These are phyloP conservation scores for Pleurotus ostreatus DNA, from an alignment of 768 basidiomycete species.

Conservation along the genomic window DNA sequence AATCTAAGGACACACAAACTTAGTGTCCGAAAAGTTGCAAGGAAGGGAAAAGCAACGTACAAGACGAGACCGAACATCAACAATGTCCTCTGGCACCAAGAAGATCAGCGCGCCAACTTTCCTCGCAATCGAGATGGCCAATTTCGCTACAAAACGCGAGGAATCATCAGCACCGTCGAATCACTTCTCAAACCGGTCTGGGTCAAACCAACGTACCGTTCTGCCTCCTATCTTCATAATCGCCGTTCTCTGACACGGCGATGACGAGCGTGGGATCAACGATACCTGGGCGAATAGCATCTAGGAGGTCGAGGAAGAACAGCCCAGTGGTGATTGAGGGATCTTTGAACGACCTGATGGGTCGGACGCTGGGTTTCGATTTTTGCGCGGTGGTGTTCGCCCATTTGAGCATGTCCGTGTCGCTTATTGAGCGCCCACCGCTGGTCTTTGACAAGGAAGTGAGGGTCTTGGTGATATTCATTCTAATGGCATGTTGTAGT, in stretches of 20 bases:
- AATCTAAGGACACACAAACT: conserved; percentile 49
- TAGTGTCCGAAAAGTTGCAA: background rate
- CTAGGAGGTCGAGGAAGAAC: conserved; percentile 91
- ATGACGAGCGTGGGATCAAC: conserved; percentile 86
- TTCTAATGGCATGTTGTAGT: conserved; percentile 28
- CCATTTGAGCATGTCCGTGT: conserved; percentile 94
- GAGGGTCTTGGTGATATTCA: conserved; percentile 91
- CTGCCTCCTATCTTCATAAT: conserved; percentile 85
- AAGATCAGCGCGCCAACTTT: conserved; percentile 97
- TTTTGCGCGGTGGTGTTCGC: conserved; percentile 86
- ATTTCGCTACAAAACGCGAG: conserved; percentile 60
- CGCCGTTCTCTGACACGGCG: conserved; percentile 52
- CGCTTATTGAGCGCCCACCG: conserved; percentile 81
- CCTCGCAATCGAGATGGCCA: conserved; percentile 97
- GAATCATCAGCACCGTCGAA: conserved; percentile 3
- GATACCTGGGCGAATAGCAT: conserved; percentile 89
- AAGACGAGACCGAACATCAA: conserved; percentile 87
- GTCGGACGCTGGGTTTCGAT: conserved; percentile 49
- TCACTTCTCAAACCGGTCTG: background rate
- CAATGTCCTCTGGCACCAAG: conserved; percentile 95
- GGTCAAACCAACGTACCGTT: conserved; percentile 60
- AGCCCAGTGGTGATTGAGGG: conserved; percentile 82
- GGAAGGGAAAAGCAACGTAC: conserved; percentile 40
- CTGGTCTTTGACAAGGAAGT: conserved; percentile 62
- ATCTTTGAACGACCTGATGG: conserved; percentile 94